Percentiles rank a stretch among this genome's conserved stretches.
These are phyloP conservation scores for Calonectria pteridis DNA, from an alignment of 2,329 filamentous ascomycete species.

Conservation along the genomic window DNA sequence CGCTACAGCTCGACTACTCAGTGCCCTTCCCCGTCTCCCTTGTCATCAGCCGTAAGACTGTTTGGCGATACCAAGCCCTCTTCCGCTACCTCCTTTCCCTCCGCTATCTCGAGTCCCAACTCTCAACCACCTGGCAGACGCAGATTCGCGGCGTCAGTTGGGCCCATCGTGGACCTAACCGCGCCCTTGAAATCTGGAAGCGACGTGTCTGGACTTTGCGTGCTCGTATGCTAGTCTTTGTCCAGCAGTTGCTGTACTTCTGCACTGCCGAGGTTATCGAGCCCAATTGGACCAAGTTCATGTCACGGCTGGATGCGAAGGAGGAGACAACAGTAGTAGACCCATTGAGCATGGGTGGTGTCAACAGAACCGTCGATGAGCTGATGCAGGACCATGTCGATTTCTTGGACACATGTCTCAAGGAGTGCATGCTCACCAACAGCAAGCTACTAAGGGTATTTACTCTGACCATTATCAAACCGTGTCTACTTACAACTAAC, in stretches of 20 bases:
- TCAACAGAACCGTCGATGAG: constrained; percentile 87
- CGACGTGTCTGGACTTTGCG: constrained; percentile 90
- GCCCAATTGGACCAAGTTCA: constrained; percentile 95
- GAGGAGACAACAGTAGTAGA: constrained; percentile 52
- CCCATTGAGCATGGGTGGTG: constrained; percentile 45
- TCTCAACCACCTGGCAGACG: constrained; percentile 90
- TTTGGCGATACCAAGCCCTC: constrained; percentile 96
- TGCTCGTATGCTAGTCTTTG: constrained; percentile 95
- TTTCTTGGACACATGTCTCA: constrained; percentile 96
- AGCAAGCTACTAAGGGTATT: constrained; percentile 90
- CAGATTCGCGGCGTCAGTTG: constrained; percentile 86
- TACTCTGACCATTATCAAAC: constrained; percentile 23
- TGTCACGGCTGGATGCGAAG: constrained; percentile 82
- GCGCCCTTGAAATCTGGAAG: constrained; percentile 90
- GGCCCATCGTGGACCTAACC: constrained; percentile 82
- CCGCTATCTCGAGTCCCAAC: constrained; percentile 87
- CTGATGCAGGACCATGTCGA: constrained; percentile 99
- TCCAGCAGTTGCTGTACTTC: constrained; percentile 96
- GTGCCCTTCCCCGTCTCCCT: constrained; percentile 96
- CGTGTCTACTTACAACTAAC: constrained; percentile 27
- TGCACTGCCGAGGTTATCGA: constrained; percentile 98
- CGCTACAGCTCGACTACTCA: constrained; percentile 91
- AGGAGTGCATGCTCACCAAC: constrained; percentile 99
- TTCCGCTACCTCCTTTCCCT: constrained; percentile 94
- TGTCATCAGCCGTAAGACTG: constrained; percentile 94